Percentiles rank a stretch among this genome's conserved stretches.
These are phyloP conservation scores for Herpotrichia juniperi DNA, from an alignment of 2,329 filamentous ascomycete genomes.

Conservation along the genomic window DNA sequence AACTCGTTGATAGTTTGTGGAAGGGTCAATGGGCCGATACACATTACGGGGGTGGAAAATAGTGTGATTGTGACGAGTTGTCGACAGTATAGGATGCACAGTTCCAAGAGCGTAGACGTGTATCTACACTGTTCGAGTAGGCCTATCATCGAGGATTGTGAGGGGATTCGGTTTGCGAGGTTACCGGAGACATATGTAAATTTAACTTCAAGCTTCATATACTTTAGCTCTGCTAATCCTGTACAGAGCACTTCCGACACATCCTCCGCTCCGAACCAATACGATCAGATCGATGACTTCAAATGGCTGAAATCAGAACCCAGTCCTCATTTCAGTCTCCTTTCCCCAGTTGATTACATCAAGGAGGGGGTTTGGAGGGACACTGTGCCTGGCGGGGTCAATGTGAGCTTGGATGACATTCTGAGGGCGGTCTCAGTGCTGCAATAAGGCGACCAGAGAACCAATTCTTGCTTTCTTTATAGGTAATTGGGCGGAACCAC, in stretches of 20 bases:
- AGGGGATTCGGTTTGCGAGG: slow-evolving; percentile 76
- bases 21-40: slow-evolving; percentile 77
- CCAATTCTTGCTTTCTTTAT: too few relatives aligned
- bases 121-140: slow-evolving; percentile 83
- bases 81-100: slow-evolving; percentile 92
- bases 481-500: too few relatives aligned
- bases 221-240: slow-evolving; percentile 6
- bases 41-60: slow-evolving; percentile 76
- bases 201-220: slow-evolving; percentile 20
- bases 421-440: slow-evolving; percentile 14
- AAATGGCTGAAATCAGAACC: slow-evolving; percentile 89
- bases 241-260: slow-evolving; percentile 28
- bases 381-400: slow-evolving; percentile 53
- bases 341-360: slow-evolving; percentile 67
- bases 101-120: slow-evolving; percentile 78
- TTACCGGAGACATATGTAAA: slow-evolving; percentile 73
- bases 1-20: slow-evolving; percentile 78
- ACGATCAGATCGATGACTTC: slow-evolving; percentile 94
- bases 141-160: slow-evolving; percentile 93
- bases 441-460: background rate
- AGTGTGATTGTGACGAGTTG: slow-evolving; percentile 76
- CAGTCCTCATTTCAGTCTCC: slow-evolving; percentile 84
- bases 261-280: slow-evolving; percentile 64
- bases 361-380: slow-evolving; percentile 71
- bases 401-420: slow-evolving; percentile 20